Percentiles rank a stretch among this genome's conserved stretches.
Evolutionary conservation across 768 basidiomycete species (phyloP).

Genomic region (Mycena alexandri): DNA sequence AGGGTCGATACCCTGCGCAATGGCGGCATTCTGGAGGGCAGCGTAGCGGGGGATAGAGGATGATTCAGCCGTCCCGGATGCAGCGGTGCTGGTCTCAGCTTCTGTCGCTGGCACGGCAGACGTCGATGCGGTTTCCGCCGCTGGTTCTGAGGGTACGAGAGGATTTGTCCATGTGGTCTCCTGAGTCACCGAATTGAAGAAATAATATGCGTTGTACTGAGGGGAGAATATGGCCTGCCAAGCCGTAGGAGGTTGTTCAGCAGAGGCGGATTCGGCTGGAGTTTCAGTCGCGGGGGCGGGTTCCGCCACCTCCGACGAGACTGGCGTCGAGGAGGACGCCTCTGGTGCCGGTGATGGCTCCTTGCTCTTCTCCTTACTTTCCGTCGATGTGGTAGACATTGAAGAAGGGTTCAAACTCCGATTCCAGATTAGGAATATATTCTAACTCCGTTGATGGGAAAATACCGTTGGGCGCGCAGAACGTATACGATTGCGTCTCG

Average conservation of each 20-base stretch:
- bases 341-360: constrained; percentile 31
- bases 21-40: constrained; percentile 76
- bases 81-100: constrained; percentile 37
- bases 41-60: constrained; percentile 53
- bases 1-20: constrained; percentile 87
- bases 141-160: constrained; percentile 55
- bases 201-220: constrained; percentile 86
- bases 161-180: constrained; percentile 92
- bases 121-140: constrained; percentile 43
- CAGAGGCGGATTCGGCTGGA: constrained; percentile 28
- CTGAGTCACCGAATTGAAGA: constrained; percentile 79
- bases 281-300: constrained; percentile 23
- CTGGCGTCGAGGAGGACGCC: constrained; percentile 28
- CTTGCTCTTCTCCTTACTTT: constrained; percentile 26
- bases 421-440: not conserved
- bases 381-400: constrained; percentile 27
- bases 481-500: no score
- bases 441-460: no score
- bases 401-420: constrained; percentile 26
- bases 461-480: no score
- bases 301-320: constrained; percentile 28
- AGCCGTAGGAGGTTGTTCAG: constrained; percentile 40
- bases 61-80: constrained; percentile 36
- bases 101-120: constrained; percentile 38
- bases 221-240: constrained; percentile 91